These are phyloP conservation scores for Phoma herbarum DNA, from an alignment of 2,329 filamentous ascomycete genomes.

Conservation along the genomic window DNA sequence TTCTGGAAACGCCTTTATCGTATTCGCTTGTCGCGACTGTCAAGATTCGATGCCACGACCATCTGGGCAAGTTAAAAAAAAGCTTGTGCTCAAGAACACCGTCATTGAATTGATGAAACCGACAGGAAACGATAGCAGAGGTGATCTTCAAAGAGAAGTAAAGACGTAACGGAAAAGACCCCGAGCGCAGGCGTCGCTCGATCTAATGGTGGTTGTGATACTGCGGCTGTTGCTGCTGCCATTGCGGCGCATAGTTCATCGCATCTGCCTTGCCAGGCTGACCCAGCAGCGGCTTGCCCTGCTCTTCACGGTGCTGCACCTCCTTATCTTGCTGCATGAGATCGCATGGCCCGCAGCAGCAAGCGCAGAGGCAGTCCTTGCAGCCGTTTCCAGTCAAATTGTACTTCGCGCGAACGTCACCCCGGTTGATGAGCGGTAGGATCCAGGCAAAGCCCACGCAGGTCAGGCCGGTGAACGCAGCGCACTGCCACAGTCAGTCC, in stretches of 20 bases:
- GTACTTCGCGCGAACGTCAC: slow-evolving; percentile 46
- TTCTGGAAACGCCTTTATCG: not conserved
- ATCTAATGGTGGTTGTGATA: not conserved
- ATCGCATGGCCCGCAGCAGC: slow-evolving; percentile 48
- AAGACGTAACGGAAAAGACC: too few relatives aligned
- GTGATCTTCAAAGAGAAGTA: not conserved
- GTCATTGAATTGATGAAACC: not conserved
- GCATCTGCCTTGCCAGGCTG: slow-evolving; percentile 34
- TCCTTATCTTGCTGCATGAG: slow-evolving; percentile 49
- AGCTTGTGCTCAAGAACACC: not conserved
- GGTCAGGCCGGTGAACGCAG: slow-evolving; percentile 36
- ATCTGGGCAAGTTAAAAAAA: not conserved
- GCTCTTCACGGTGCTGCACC: slow-evolving; percentile 31
- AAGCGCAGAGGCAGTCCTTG: slow-evolving; percentile 47
- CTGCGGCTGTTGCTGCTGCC: slow-evolving; percentile 22
- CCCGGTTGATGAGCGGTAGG: slow-evolving; percentile 43
- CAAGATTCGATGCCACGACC: not conserved
- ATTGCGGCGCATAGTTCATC: slow-evolving; percentile 40
- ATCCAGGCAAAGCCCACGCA: slow-evolving; percentile 42
- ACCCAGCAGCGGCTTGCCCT: slow-evolving; percentile 22
- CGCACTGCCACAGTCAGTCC: slow-evolving; percentile 34
- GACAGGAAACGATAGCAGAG: not conserved
- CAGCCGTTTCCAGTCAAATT: slow-evolving; percentile 43
- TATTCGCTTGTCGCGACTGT: not conserved
- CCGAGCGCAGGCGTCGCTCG: not conserved